Percentiles rank a stretch among this genome's conserved stretches.
Conservation (phyloP, 495 filamentous ascomycete species). For the Choiromyces venosus region DNA sequence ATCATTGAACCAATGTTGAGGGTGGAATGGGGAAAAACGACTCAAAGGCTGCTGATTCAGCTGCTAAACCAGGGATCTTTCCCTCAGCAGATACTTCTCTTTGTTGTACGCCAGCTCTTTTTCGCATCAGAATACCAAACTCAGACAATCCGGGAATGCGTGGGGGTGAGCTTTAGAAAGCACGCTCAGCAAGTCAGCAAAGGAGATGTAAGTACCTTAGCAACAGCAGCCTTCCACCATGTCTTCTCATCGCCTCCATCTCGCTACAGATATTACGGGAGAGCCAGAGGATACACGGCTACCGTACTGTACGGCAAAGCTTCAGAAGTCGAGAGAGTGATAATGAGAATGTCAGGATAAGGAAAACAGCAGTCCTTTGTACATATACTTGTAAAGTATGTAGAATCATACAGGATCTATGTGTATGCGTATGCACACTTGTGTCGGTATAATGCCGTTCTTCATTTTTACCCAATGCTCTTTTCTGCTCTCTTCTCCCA, state of each 20-base stretch:
- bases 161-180: slow-evolving; percentile 27
- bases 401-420: background rate
- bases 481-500: background rate
- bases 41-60: background rate
- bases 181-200: slow-evolving; percentile 14
- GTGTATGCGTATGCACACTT: background rate
- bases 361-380: background rate
- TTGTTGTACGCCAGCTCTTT: slow-evolving; percentile 19
- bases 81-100: background rate
- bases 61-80: background rate
- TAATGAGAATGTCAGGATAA: background rate
- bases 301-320: background rate
- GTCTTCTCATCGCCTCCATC: slow-evolving; percentile 29
- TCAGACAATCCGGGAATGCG: slow-evolving; percentile 16
- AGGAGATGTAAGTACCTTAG: slow-evolving; percentile 4
- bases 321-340: background rate
- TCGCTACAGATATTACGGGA: slow-evolving; percentile 27
- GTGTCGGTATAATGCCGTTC: background rate
- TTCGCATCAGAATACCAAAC: slow-evolving; percentile 30
- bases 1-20: background rate
- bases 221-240: slow-evolving; percentile 13
- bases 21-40: background rate
- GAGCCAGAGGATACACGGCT: background rate
- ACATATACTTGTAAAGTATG: background rate
- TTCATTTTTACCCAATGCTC: background rate